Evolutionary conservation across 2,329 filamentous ascomycete species (phyloP), one percentile per base, ranked within the genome.

Genomic region (Alternaria tenuissima): DNA sequence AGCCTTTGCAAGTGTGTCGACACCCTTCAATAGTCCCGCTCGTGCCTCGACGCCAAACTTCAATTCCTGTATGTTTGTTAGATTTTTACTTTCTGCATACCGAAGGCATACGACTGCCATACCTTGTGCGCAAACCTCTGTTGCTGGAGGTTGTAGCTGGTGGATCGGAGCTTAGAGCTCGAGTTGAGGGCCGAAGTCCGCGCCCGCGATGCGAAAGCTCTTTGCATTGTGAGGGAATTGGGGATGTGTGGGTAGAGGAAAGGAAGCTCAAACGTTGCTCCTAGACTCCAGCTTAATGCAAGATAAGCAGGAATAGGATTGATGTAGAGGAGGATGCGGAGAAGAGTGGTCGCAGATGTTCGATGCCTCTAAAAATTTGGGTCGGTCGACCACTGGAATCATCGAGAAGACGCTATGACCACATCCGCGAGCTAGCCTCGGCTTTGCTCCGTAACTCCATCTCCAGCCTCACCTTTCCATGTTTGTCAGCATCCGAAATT

Each of bases 111-210:
- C 18, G 4, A 51, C 38, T 38, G 34, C 4, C 84, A 51, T 86
- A 96, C 93, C 92, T 98, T 98, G 88, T 98, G 94, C 70, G 94
- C 93, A 81, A 96, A 99, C 80, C 95, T 89, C 81, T 96, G 88
- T 85, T 98, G 94, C 82, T 96, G 93, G 73, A 92, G 85, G 80
- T 83, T 87, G 74, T 92, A 79, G 86, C 87, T 79, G 76, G 85
- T 80, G 75, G 79, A 81, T 57, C 76, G 71, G 63, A 81, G 75
- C 70, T 80, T 78, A 68, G 84, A 82, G 74, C 82, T 82, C 65
- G 90, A 87, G 68, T 89, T 90, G 74, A 94, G 88, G 85, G 90
- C 88, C 72, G 93, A 91, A 79, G 92, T 89, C 85, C 93, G 87
- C 76, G 91, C 85, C 80, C 88, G 86, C 74, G 92, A 92, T 79